phyloP scores from a whole-genome alignment of 2,329 filamentous ascomycete species.

The Ophiobolus disseminans region DNA sequence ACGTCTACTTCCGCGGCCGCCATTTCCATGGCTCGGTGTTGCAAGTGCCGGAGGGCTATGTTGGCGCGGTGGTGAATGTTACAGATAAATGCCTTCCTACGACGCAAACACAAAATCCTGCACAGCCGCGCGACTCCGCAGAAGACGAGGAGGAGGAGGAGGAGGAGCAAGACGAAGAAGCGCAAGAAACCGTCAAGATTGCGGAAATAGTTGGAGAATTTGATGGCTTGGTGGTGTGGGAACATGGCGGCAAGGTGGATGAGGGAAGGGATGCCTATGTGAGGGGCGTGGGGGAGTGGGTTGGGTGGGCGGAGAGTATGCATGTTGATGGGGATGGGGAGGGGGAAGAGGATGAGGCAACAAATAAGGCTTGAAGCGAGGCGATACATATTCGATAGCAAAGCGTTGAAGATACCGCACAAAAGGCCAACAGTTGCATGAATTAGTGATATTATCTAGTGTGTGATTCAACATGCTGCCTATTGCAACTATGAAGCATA shows the following conservation, averaged over 20 bases:
- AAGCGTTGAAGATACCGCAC: no score
- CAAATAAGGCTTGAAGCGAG: no score
- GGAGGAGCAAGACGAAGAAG: constrained; percentile 26
- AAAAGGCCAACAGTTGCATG: no score
- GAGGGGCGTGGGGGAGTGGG: constrained; percentile 81
- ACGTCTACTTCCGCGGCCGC: constrained; percentile 66
- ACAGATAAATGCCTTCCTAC: constrained; percentile 36
- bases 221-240: constrained; percentile 81
- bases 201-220: constrained; percentile 73
- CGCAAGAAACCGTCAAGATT: constrained; percentile 44
- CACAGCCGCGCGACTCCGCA: background rate
- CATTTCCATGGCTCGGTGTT: constrained; percentile 74
- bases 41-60: constrained; percentile 73
- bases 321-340: constrained; percentile 32
- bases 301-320: constrained; percentile 70
- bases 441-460: no score
- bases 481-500: no score
- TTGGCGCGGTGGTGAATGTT: constrained; percentile 53
- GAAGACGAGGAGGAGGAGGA: constrained; percentile 17
- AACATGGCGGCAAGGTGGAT: constrained; percentile 73
- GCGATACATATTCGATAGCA: no score
- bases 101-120: constrained; percentile 2
- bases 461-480: no score
- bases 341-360: background rate
- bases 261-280: constrained; percentile 71